Conservation (phyloP, 768 basidiomycete species). For the Gautieria morchelliformis region DNA sequence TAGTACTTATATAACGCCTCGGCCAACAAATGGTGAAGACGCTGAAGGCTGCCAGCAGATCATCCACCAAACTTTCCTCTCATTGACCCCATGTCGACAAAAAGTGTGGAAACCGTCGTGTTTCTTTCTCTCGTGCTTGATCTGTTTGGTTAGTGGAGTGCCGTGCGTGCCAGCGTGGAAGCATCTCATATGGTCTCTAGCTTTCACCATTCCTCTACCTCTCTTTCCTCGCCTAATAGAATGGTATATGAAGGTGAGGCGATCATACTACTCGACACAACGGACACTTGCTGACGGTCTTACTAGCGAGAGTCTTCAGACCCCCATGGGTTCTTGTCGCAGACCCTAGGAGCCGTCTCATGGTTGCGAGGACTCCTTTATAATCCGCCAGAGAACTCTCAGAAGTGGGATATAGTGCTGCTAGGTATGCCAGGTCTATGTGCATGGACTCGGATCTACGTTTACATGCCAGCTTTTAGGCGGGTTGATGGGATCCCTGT, state of each 20-base stretch:
- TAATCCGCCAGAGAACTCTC: slow-evolving; percentile 46
- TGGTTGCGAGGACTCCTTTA: slow-evolving; percentile 57
- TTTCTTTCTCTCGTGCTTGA: slow-evolving; percentile 89
- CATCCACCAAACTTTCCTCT: background rate
- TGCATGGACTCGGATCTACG: background rate
- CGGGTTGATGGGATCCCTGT: slow-evolving; percentile 88
- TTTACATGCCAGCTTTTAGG: slow-evolving; percentile 27
- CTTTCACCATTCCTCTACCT: slow-evolving; percentile 92
- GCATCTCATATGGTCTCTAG: slow-evolving; percentile 26
- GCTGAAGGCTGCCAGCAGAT: background rate
- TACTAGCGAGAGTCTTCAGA: slow-evolving; percentile 61
- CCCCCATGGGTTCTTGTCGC: slow-evolving; percentile 61
- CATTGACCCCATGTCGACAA: slow-evolving; percentile 30
- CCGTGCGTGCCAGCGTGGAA: background rate
- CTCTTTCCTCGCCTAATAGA: slow-evolving; percentile 96
- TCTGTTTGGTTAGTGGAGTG: slow-evolving; percentile 48
- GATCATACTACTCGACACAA: background rate
- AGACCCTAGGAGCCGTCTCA: slow-evolving; percentile 60
- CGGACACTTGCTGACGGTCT: background rate
- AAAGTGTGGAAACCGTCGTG: slow-evolving; percentile 68
- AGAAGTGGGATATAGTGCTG: slow-evolving; percentile 89
- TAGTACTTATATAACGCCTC: background rate
- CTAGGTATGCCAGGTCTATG: slow-evolving; percentile 43
- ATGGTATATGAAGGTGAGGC: slow-evolving; percentile 70
- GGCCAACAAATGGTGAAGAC: background rate